Conservation (phyloP, 2,329 filamentous ascomycete species). For the Aspergillus ochraceoroseus region DNA sequence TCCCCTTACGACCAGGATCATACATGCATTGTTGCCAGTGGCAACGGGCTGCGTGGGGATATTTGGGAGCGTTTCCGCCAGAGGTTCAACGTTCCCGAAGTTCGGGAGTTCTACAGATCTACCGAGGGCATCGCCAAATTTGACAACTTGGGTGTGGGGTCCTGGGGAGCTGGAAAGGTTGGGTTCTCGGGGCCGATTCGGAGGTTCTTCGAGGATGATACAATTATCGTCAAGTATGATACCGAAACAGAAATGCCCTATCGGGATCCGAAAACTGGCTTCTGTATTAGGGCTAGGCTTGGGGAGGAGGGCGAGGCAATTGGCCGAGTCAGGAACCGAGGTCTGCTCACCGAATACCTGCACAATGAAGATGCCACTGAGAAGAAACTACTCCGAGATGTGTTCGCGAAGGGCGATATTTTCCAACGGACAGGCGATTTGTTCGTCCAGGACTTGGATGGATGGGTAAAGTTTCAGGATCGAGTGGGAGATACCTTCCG, state of each 20-base stretch:
- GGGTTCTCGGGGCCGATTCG: conserved; percentile 43
- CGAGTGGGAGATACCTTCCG: conserved; percentile 40
- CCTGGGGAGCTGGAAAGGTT: conserved; percentile 43
- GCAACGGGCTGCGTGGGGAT: conserved; percentile 47
- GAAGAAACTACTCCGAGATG: conserved; percentile 43
- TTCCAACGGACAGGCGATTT: conserved; percentile 47
- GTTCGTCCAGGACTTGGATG: conserved; percentile 39
- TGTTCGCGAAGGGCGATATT: conserved; percentile 45
- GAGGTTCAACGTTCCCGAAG: conserved; percentile 43
- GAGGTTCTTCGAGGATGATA: conserved; percentile 41
- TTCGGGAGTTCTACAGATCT: conserved; percentile 48
- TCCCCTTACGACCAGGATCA: conserved; percentile 46
- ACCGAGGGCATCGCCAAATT: conserved; percentile 47
- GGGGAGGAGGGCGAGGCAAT: conserved; percentile 46
- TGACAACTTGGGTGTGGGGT: conserved; percentile 42
- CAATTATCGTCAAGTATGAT: conserved; percentile 43
- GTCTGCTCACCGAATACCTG: conserved; percentile 42
- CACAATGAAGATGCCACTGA: conserved; percentile 42
- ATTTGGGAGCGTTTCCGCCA: conserved; percentile 48
- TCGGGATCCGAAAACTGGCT: conserved; percentile 44
- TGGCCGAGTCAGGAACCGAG: conserved; percentile 41
- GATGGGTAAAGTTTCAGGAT: conserved; percentile 47
- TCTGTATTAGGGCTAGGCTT: conserved; percentile 37
- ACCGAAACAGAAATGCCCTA: conserved; percentile 40
- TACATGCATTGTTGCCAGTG: conserved; percentile 43